Base-by-base conservation (phyloP, 345 rosid genomes). In the Balakata baccata region DNA sequence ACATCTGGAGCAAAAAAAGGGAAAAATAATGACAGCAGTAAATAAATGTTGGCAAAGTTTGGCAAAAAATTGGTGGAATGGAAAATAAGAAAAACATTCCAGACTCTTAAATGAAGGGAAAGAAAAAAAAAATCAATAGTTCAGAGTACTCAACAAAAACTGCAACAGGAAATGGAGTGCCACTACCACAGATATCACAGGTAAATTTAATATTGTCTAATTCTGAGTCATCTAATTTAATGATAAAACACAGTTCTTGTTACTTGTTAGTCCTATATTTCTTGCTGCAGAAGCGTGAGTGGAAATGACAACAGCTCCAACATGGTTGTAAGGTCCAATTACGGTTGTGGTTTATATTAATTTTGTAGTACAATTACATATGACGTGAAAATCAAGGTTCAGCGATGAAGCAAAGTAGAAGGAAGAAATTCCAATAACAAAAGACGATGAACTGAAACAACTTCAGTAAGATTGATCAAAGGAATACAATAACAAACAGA, bases 1-100 rank as follows among this genome's bases (percentile, higher is more conserved):
- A 60, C 86, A 86, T 78, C 87, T 86, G 73, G 47, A 18, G 7
- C 23, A n/a, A n/a, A n/a, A 68, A 2, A 47, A 70, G 11, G 39
- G 65, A 9, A 13, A 39, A 49, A 56, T 10, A 29, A 29, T n/a
- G n/a, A n/a, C n/a, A n/a, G n/a, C 1, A 29, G 34, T 29, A n/a
- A n/a, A 29, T 18, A 29, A 3, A 49, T 5, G 5, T 68, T 1
- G 1, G 47, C 0, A 43, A 29, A 68, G 49, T 62, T 61, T 41
- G 59, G 12, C 17, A 20, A 45, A n/a, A 22, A n/a, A 6, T 3
- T 47, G 29, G 66, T 12, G 59, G 66, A 62, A 34, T 62, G 11
- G 66, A 66, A 66, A 66, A 66, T 11, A 14, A 53, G 16, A 53
- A 49, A 8, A 46, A 6, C 11, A 43, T 25, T 6, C n/a, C 12